Conservation (phyloP, 2,329 filamentous ascomycete genomes). For the Colletotrichum incanum region DNA sequence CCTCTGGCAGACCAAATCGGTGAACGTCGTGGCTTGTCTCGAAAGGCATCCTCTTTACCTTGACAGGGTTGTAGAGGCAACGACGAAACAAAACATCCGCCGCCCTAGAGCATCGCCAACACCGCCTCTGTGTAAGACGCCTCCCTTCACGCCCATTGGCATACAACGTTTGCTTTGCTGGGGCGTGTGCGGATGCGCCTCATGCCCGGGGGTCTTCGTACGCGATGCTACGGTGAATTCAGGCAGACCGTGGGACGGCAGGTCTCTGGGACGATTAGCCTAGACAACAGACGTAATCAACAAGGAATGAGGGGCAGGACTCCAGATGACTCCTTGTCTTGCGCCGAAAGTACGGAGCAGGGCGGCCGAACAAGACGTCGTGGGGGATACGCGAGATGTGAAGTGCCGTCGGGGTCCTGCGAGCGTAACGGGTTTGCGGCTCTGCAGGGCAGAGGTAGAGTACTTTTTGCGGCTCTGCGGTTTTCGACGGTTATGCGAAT, state of each 20-base stretch:
- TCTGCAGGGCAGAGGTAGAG: constrained; percentile 7
- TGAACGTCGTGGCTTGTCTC: constrained; percentile 14
- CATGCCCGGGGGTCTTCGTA: constrained; percentile 12
- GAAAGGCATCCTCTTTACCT: constrained; percentile 14
- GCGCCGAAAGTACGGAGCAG: constrained; percentile 26
- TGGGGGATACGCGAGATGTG: neutral
- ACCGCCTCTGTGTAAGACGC: constrained; percentile 13
- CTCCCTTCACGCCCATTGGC: neutral
- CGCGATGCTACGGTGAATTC: constrained; percentile 16
- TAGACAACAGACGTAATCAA: neutral
- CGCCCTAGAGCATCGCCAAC: neutral
- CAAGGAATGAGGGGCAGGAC: neutral
- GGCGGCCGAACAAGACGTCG: constrained; percentile 11
- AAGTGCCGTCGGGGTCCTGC: neutral
- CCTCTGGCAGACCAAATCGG: constrained; percentile 8
- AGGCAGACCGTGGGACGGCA: constrained; percentile 20
- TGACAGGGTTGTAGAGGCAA: neutral
- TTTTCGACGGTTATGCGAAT: constrained; percentile 9
- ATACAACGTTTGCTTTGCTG: neutral
- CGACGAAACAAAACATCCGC: constrained; percentile 19
- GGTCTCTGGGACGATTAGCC: constrained; percentile 20
- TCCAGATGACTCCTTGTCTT: constrained; percentile 9
- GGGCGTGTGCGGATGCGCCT: constrained; percentile 13
- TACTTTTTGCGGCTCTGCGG: constrained; percentile 24
- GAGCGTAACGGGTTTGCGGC: constrained; percentile 12